Percentiles rank a stretch among this genome's conserved stretches.
Conservation (phyloP, 192 early-diverging fungal species). For the Funneliformis mosseae region DNA sequence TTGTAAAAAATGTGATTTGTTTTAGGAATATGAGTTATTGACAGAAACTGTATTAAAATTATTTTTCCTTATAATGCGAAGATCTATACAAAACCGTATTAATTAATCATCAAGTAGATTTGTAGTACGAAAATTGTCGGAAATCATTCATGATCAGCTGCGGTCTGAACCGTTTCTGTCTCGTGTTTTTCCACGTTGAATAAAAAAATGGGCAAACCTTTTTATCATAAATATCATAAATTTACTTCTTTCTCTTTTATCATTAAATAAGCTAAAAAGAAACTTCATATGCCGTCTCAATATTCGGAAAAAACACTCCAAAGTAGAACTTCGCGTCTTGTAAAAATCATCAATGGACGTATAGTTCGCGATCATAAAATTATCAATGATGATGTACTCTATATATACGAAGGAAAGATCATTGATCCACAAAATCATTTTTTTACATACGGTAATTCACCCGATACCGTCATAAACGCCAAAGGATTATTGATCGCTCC, state of each 20-base stretch:
- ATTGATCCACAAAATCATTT: slow-evolving; percentile 74
- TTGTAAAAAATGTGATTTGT: too few relatives aligned
- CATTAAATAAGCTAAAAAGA: not conserved
- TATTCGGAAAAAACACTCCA: not conserved
- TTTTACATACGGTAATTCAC: slow-evolving; percentile 63
- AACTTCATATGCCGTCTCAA: not conserved
- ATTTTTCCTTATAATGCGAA: too few relatives aligned
- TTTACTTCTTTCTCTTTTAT: not conserved
- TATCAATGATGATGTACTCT: slow-evolving; percentile 70
- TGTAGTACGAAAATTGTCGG: too few relatives aligned
- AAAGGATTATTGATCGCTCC: slow-evolving; percentile 72
- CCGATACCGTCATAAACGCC: slow-evolving; percentile 73
- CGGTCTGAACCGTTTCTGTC: too few relatives aligned
- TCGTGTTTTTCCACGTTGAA: too few relatives aligned
- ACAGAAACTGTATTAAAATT: too few relatives aligned
- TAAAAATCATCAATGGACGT: slow-evolving; percentile 77
- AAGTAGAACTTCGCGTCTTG: slow-evolving; percentile 35
- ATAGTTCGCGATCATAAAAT: slow-evolving; percentile 76
- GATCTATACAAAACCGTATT: too few relatives aligned
- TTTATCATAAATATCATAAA: too few relatives aligned
- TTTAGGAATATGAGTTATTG: too few relatives aligned
- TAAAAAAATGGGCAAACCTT: too few relatives aligned
- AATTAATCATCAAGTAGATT: too few relatives aligned
- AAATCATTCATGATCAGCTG: too few relatives aligned
- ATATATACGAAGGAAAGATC: slow-evolving; percentile 77